Percentiles rank a stretch among this genome's conserved stretches.
These are phyloP conservation scores for Cercospora sp. DNA, from an alignment of 2,329 filamentous ascomycete genomes.

Conservation along the genomic window DNA sequence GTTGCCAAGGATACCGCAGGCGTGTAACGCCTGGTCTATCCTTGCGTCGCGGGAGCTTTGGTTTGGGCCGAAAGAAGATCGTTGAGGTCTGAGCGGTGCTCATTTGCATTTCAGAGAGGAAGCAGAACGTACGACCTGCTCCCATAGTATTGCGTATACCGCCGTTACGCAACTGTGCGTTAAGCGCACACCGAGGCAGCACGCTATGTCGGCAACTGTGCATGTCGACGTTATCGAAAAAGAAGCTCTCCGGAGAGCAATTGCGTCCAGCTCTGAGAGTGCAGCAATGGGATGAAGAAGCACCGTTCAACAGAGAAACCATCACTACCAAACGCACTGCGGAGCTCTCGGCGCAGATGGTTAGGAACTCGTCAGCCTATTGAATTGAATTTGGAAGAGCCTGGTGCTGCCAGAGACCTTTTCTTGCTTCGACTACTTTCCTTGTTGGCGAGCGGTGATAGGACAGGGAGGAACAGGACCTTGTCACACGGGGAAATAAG, in stretches of 20 bases:
- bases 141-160: neutral
- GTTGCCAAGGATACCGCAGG: neutral
- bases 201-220: neutral
- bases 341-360: neutral
- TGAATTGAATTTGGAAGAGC: neutral
- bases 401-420: neutral
- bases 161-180: neutral
- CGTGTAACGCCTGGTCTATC: neutral
- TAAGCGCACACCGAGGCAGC: neutral
- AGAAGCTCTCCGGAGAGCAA: neutral
- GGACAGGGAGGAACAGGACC: neutral
- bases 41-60: neutral
- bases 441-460: neutral
- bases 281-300: neutral
- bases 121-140: neutral
- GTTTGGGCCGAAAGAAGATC: neutral
- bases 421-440: neutral
- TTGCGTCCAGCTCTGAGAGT: neutral
- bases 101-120: neutral
- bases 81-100: neutral
- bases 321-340: neutral
- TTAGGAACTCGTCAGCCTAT: neutral
- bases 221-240: neutral
- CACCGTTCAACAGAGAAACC: neutral
- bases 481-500: neutral